Evolutionary conservation across 345 rosid species (phyloP).

Genomic region (Eucalyptus albens): DNA sequence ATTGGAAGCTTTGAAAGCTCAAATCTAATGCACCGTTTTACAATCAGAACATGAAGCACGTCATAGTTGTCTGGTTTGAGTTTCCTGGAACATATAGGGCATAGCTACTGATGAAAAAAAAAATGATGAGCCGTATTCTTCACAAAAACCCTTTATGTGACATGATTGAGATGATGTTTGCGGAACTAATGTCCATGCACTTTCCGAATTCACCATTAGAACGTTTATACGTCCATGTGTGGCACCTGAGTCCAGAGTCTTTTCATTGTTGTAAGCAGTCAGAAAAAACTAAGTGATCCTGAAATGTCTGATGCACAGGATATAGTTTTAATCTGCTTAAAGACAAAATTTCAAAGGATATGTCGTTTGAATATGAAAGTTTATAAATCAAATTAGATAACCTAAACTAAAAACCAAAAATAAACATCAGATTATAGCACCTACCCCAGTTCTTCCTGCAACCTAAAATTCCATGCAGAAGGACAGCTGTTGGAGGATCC

Average conservation of each 20-base stretch:
- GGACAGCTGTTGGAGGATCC: conserved; percentile 90
- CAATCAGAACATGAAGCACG: background rate
- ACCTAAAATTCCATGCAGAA: conserved; percentile 88
- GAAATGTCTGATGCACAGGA: background rate
- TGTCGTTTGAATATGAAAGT: background rate
- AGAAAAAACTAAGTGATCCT: background rate
- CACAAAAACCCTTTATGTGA: background rate
- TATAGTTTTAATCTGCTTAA: background rate
- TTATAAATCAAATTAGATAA: background rate
- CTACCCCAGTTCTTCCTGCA: conserved; percentile 90
- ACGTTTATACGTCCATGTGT: background rate
- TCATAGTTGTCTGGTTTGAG: background rate
- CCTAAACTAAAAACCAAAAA: background rate
- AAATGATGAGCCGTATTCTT: background rate
- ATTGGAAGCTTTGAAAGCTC: background rate
- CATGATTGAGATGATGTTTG: background rate
- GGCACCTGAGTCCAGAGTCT: background rate
- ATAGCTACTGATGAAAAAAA: background rate
- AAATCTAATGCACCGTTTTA: background rate
- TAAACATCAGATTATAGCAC: background rate
- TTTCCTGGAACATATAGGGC: background rate
- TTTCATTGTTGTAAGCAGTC: background rate
- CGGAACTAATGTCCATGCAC: background rate
- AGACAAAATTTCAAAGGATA: background rate
- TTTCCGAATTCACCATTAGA: background rate